Conservation (phyloP, 805 yeast genomes). For the Cyberlindnera mississippiensis region DNA sequence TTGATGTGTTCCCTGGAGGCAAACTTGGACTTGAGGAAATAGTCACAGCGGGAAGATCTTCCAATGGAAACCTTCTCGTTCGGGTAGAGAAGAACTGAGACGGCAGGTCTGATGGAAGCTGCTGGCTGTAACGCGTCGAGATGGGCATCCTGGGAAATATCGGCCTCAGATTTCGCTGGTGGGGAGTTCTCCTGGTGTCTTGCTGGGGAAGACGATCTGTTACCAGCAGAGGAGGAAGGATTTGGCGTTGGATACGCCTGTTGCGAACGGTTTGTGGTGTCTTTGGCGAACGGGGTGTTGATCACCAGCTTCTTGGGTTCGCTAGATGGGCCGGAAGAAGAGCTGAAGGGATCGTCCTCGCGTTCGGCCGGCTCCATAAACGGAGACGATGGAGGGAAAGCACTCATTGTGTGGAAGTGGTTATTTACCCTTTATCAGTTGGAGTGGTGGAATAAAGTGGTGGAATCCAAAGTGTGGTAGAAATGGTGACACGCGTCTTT, state of each 20-base stretch:
- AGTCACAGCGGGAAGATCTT: constrained; percentile 58
- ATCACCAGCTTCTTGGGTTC: constrained; percentile 19
- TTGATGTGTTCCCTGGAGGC: constrained; percentile 67
- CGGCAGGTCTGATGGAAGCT: constrained; percentile 3
- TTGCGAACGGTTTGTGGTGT: constrained; percentile 22
- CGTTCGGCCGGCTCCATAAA: constrained; percentile 23
- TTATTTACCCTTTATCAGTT: too few species aligned
- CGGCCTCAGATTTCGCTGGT: constrained; percentile 4
- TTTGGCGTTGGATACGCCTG: constrained; percentile 63
- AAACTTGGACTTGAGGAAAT: constrained; percentile 45
- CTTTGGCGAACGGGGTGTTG: constrained; percentile 21
- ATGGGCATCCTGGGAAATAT: not conserved
- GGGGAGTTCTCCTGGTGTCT: constrained; percentile 12
- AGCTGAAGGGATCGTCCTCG: constrained; percentile 20
- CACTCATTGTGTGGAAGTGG: constrained; percentile 10
- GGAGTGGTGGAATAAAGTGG: too few species aligned
- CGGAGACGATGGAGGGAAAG: constrained; percentile 39
- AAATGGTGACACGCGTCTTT: not conserved
- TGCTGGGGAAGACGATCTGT: constrained; percentile 33
- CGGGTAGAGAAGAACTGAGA: constrained; percentile 21
- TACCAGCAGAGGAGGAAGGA: constrained; percentile 56
- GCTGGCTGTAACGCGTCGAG: constrained; percentile 4
- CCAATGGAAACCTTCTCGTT: constrained; percentile 32
- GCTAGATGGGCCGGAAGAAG: constrained; percentile 10
- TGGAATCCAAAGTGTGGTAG: too few species aligned